Conservation (phyloP, 2,329 filamentous ascomycete species). For the Trichoderma atrobrunneum region DNA sequence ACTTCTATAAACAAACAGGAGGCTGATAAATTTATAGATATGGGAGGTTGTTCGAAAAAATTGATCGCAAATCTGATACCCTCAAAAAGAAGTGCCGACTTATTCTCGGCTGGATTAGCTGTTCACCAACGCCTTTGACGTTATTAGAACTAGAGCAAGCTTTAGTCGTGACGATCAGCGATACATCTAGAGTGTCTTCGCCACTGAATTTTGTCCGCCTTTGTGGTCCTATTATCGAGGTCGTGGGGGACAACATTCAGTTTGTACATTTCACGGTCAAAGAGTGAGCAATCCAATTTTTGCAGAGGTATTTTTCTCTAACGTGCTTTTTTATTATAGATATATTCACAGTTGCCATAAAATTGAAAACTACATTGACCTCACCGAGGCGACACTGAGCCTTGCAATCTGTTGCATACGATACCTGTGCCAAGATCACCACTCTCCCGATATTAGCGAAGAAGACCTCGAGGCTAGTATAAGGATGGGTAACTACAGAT, state of each 20-base stretch:
- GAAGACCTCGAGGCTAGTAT: not conserved
- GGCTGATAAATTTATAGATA: not conserved
- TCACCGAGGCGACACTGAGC: not conserved
- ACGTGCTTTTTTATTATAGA: not conserved
- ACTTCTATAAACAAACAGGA: not conserved
- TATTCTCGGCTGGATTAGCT: not conserved
- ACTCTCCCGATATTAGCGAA: not conserved
- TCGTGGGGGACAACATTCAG: not conserved
- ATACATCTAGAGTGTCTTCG: not conserved
- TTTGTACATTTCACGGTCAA: not conserved
- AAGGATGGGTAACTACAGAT: not conserved
- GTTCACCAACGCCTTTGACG: not conserved
- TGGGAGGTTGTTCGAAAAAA: not conserved
- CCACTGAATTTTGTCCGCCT: not conserved
- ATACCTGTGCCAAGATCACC: not conserved
- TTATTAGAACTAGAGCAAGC: not conserved
- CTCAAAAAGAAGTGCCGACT: not conserved
- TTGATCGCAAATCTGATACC: not conserved
- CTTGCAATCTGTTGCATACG: not conserved
- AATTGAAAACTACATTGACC: not conserved
- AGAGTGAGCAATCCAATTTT: not conserved
- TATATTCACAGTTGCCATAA: not conserved
- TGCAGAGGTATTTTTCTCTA: not conserved
- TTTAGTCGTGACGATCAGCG: not conserved
- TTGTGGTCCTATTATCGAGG: not conserved